phyloP scores from a whole-genome alignment of 306 rosid species.

The Sophora flavescens region DNA sequence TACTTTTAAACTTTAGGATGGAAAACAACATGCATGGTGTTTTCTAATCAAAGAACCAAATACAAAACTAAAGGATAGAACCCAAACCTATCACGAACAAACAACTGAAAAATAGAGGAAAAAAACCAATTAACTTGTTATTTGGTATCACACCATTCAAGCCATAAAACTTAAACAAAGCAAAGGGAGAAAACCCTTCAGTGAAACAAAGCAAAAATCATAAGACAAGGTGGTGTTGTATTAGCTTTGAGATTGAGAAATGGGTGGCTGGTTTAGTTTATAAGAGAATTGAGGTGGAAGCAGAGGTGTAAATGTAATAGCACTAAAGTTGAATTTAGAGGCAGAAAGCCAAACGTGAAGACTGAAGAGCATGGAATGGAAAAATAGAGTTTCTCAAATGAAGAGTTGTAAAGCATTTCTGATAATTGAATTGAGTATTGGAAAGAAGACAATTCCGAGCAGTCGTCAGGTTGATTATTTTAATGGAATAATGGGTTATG shows the following conservation, averaged over 20 bases:
- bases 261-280: constrained; percentile 28
- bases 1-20: background rate
- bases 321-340: constrained; percentile 14
- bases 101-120: no score
- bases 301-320: background rate
- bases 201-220: constrained; percentile 1
- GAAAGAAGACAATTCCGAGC: background rate
- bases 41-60: constrained; percentile 3
- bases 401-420: no score
- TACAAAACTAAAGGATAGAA: background rate
- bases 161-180: background rate
- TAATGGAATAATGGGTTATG: no score
- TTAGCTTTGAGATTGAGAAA: constrained; percentile 3
- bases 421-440: background rate
- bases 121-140: background rate
- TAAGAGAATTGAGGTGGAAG: background rate
- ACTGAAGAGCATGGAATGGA: background rate
- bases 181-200: background rate
- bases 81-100: background rate
- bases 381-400: background rate
- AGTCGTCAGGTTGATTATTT: no score
- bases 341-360: background rate
- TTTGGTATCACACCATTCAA: background rate
- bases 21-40: background rate
- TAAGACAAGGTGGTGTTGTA: background rate